A percentile compares a stretch with the other conserved stretches of the same genome.
Evolutionary conservation across 2,329 filamentous ascomycete genomes (phyloP).

Genomic region (Curvularia hawaiiensis): DNA sequence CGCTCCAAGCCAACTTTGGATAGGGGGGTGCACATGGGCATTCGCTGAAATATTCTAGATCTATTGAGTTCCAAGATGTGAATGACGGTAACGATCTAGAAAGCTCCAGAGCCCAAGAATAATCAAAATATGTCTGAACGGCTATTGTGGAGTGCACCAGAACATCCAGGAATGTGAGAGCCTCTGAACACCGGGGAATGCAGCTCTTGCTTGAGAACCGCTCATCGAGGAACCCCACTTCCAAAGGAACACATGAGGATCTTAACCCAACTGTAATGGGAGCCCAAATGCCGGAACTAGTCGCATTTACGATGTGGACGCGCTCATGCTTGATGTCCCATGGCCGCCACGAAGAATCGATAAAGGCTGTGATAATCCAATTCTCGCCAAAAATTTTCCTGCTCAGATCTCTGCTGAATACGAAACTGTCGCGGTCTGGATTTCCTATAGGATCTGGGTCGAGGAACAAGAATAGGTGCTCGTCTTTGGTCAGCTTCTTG

Average conservation of each 20-base stretch:
- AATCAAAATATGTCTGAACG: slow-evolving; percentile 13
- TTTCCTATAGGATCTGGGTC: slow-evolving; percentile 59
- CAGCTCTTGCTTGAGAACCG: not conserved
- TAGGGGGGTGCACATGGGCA: slow-evolving; percentile 36
- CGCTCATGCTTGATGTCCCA: slow-evolving; percentile 23
- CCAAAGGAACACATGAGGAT: slow-evolving; percentile 4
- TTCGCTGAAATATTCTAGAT: not conserved
- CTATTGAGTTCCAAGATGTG: slow-evolving; percentile 26
- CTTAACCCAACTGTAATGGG: slow-evolving; percentile 9
- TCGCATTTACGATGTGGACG: slow-evolving; percentile 6
- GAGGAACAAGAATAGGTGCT: slow-evolving; percentile 61
- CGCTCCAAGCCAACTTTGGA: slow-evolving; percentile 36
- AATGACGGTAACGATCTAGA: slow-evolving; percentile 24
- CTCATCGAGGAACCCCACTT: slow-evolving; percentile 9
- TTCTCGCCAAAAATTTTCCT: slow-evolving; percentile 54
- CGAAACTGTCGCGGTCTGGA: slow-evolving; percentile 57
- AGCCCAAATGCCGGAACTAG: slow-evolving; percentile 20
- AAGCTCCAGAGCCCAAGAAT: slow-evolving; percentile 31
- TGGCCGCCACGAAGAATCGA: slow-evolving; percentile 47
- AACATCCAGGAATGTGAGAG: slow-evolving; percentile 29
- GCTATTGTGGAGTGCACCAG: slow-evolving; percentile 10
- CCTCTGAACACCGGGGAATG: slow-evolving; percentile 22
- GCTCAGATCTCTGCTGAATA: slow-evolving; percentile 59
- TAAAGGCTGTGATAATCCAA: slow-evolving; percentile 53
- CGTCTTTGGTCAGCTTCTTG: slow-evolving; percentile 40